phyloP scores from a whole-genome alignment of 352 stramenopile genomes.

The Phytophthora syringae region DNA sequence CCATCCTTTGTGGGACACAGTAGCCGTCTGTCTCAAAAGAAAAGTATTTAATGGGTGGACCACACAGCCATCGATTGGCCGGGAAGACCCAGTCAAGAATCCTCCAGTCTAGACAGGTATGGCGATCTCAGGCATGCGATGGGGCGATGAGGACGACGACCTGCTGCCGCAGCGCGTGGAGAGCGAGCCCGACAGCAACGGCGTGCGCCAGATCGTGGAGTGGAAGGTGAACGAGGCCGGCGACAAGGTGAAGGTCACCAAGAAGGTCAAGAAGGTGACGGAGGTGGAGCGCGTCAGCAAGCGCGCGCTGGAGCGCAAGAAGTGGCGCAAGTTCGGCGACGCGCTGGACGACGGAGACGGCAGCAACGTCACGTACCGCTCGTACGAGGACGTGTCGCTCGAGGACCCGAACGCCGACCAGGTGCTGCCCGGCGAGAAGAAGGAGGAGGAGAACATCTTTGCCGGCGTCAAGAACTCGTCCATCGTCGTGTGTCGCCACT shows the following conservation, averaged over 20 bases:
- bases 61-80: no score
- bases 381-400: constrained; percentile 81
- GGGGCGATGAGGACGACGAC: constrained; percentile 80
- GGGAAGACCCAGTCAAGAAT: constrained; percentile 1
- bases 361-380: constrained; percentile 89
- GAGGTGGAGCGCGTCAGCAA: constrained; percentile 87
- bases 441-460: constrained; percentile 90
- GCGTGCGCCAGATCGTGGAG: constrained; percentile 88
- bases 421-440: constrained; percentile 87
- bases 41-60: no score
- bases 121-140: constrained; percentile 78
- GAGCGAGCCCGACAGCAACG: constrained; percentile 81
- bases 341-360: constrained; percentile 72
- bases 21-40: no score
- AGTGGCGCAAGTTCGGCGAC: constrained; percentile 87
- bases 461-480: constrained; percentile 88
- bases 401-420: constrained; percentile 90
- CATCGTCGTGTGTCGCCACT: constrained; percentile 91
- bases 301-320: constrained; percentile 81
- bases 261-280: constrained; percentile 89
- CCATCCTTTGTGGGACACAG: no score
- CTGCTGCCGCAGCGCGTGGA: constrained; percentile 83
- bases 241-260: constrained; percentile 93
- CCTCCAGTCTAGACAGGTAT: constrained; percentile 39
- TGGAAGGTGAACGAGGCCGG: constrained; percentile 90